Evolutionary conservation across 2,329 filamentous ascomycete species (phyloP).

Genomic region (Botryotinia globosa): DNA sequence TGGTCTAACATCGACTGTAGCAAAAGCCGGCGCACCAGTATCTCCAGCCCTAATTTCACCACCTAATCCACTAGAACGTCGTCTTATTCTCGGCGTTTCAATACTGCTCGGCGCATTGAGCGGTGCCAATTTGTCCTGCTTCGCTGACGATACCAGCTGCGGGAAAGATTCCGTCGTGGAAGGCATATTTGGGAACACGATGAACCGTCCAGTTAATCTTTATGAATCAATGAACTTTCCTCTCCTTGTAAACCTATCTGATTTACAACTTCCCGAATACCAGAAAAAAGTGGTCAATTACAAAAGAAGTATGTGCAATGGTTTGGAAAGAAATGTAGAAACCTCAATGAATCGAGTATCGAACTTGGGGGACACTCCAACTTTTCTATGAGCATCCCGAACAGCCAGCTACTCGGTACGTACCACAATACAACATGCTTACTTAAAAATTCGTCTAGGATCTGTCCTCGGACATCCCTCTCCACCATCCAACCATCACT

Average conservation of each 20-base stretch:
- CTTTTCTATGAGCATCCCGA: constrained; percentile 5
- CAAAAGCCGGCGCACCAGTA: constrained; percentile 49
- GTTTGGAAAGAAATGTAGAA: background rate
- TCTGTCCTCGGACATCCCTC: background rate
- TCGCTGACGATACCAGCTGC: constrained; percentile 15
- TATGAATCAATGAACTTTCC: background rate
- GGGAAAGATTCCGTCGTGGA: constrained; percentile 24
- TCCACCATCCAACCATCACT: constrained; percentile 1
- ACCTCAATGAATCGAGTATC: background rate
- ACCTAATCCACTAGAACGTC: constrained; percentile 49
- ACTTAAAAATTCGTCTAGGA: background rate
- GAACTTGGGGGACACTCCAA: background rate
- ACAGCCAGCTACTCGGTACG: background rate
- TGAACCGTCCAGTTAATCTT: background rate
- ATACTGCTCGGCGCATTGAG: constrained; percentile 21
- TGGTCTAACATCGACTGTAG: constrained; percentile 42
- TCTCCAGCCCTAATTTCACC: constrained; percentile 51
- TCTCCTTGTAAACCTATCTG: background rate
- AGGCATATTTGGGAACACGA: constrained; percentile 16
- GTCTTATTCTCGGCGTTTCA: constrained; percentile 38
- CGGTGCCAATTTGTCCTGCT: constrained; percentile 15
- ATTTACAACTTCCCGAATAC: background rate
- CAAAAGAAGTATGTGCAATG: background rate
- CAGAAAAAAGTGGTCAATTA: background rate
- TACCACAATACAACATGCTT: background rate